Evolutionary conservation across 495 filamentous ascomycete genomes (phyloP), one percentile per base, ranked within the genome.

Genomic region (Tuber umbilicatum): DNA sequence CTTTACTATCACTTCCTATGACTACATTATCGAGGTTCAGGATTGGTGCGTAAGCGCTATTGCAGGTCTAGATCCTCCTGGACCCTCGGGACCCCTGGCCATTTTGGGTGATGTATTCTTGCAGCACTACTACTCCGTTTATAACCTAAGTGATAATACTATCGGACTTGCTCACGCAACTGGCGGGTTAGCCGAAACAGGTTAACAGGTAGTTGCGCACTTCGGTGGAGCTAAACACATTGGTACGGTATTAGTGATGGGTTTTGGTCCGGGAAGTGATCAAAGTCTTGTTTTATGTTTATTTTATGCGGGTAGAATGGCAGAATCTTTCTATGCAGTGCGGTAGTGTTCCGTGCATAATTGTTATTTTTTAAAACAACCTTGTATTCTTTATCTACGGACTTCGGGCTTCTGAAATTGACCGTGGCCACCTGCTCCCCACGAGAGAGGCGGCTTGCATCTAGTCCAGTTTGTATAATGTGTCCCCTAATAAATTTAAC

Each of bases 101-200:
- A 98, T 99, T 76, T 89, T 99, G 43, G 95, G 95, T 80, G 95
- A 99, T 84, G 91, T 95, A 69, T 99, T 99, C 92, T 89, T 99
- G 83, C 89, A 96, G 84, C 92, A 87, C 84, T 99, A 92, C 90
- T 99, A 98, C 89, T 97, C 93, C 75, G 91, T 98, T 82, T 99
- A 98, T 82, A 92, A 99, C 84, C 86, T 97, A 55, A 93, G 91
- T 74, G 91, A 91, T 86, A 87, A 89, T 82, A 89, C 89, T 72
- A 92, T 99, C 74, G 94, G 93, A 76, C 88, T 99, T 81, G 95
- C 94, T 78, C 89, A 91, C 86, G 86, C 94, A n/a, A n/a, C n/a
- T n/a, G n/a, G n/a, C 76, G 94, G 93, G 41, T 80, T 79, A 76
- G 72, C 38, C 50, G n/a, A 70, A 39, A 16, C 70, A 19, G 47